These are phyloP conservation scores for Pyrenula massariospora DNA, from an alignment of 495 filamentous ascomycete genomes.

Conservation along the genomic window DNA sequence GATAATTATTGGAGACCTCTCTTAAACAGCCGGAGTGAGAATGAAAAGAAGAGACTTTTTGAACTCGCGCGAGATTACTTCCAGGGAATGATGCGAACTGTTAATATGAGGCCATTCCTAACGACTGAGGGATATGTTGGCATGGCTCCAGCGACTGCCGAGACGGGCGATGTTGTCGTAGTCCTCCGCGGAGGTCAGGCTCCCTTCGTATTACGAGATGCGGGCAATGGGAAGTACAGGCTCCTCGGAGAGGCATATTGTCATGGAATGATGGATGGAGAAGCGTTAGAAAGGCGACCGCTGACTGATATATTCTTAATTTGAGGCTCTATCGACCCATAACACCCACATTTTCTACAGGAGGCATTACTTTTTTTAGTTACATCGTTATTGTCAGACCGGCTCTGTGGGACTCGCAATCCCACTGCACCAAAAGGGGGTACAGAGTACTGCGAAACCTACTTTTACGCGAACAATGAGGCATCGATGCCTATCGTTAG, in stretches of 20 bases:
- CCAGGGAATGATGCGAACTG: not conserved
- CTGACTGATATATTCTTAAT: not conserved
- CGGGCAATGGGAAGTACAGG: slow-evolving; percentile 1
- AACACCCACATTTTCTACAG: too few relatives aligned
- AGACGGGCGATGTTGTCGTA: slow-evolving; percentile 3
- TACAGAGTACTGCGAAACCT: too few relatives aligned
- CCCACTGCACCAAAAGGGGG: too few relatives aligned
- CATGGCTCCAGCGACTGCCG: slow-evolving; percentile 2
- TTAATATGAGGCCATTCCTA: not conserved
- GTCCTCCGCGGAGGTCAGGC: slow-evolving; percentile 5
- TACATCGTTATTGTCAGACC: too few relatives aligned
- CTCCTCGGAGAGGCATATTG: slow-evolving; percentile 11
- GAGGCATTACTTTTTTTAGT: too few relatives aligned
- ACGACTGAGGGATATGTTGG: slow-evolving; percentile 7
- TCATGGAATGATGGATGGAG: slow-evolving; percentile 10
- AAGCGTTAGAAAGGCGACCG: slow-evolving; percentile 1
- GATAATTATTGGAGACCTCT: not conserved
- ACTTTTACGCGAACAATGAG: too few relatives aligned
- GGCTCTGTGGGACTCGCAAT: too few relatives aligned
- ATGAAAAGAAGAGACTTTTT: not conserved
- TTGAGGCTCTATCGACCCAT: not conserved
- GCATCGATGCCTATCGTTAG: too few relatives aligned
- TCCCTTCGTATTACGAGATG: slow-evolving; percentile 4
- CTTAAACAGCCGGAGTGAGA: not conserved
- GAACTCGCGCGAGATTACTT: not conserved